Base-by-base conservation (phyloP, 805 yeast species). In the Cyberlindnera nakhonratchasimensis region DNA sequence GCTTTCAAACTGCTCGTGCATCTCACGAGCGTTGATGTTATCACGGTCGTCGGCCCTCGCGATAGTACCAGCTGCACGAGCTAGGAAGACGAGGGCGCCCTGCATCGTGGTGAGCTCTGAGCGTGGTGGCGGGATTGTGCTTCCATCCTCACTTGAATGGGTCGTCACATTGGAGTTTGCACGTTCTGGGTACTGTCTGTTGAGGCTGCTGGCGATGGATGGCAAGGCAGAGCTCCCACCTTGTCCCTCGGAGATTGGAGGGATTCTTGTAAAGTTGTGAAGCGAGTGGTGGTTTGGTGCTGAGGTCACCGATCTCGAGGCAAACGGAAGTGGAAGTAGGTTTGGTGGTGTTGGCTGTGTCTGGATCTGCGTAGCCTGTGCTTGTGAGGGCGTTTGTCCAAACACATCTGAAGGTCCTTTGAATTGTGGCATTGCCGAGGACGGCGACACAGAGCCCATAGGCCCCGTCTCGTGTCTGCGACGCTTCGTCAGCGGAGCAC, bases 31-130 rank as follows among this genome's bases (percentile, higher is more conserved):
- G 57, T 72, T 76, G 29, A 77, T 76, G 30, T 75, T 65, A 53
- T 81, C 86, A 48, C 85, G 65, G 48, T 73, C 80, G 54, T 80
- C 87, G 3, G 84, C 82, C 45, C 74, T 70, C 4, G 89, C 86
- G 16, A 82, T 80, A 10, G 82, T 75, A 0, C 89, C 91, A 1
- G 91, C 93, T 0, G 89, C 86, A 50, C 80, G 80, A 6, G 93
- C 91, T 18, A 85, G 59, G 57, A 80, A 85, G 22, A 78, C 82
- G 47, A 85, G 65, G 0, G 91, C 86, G 7, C 85, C 84, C 47
- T 69, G 74, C 63, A 69, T 68, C 1, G 73, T 65, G 0, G 56
- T 42, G 26, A 57, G 46, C 21, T 54, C 59, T 4, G 61, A 53
- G 13, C 55, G 36, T 19, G 53, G 52, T 17, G 52, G 53, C 5